phyloP scores from a whole-genome alignment of 306 rosid genomes.

The Prunus kanzakura region DNA sequence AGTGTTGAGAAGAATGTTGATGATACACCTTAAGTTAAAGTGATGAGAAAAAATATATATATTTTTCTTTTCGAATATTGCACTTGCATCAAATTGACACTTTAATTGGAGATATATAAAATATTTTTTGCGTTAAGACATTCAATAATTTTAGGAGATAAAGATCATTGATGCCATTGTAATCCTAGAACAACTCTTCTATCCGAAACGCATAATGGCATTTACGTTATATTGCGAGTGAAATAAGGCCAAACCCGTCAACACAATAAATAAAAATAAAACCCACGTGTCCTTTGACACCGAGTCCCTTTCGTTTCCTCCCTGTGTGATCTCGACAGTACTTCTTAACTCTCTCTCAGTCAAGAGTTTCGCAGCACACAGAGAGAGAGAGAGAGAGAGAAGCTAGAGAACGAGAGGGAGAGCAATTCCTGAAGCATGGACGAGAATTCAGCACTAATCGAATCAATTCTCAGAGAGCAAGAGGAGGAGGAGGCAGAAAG shows the following conservation, averaged over 20 bases:
- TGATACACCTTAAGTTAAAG: too few species aligned
- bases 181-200: too few species aligned
- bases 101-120: too few species aligned
- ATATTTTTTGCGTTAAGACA: too few species aligned
- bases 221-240: background rate
- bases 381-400: background rate
- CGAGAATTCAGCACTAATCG: slow-evolving; percentile 61
- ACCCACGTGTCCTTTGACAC: slow-evolving; percentile 32
- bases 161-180: background rate
- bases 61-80: too few species aligned
- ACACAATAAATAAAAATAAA: background rate
- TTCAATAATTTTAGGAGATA: background rate
- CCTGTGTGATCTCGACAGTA: background rate
- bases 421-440: slow-evolving; percentile 34
- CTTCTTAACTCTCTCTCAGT: background rate
- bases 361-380: background rate
- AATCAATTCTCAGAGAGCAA: slow-evolving; percentile 47
- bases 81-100: too few species aligned
- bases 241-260: background rate
- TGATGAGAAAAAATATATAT: too few species aligned
- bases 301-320: background rate
- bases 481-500: slow-evolving; percentile 41
- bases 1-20: too few species aligned
- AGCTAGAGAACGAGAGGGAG: background rate
- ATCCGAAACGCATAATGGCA: slow-evolving; percentile 15